Evolutionary conservation across 2,329 filamentous ascomycete species (phyloP), one percentile per base, ranked within the genome.

Genomic region (Thielaviopsis cerberus): DNA sequence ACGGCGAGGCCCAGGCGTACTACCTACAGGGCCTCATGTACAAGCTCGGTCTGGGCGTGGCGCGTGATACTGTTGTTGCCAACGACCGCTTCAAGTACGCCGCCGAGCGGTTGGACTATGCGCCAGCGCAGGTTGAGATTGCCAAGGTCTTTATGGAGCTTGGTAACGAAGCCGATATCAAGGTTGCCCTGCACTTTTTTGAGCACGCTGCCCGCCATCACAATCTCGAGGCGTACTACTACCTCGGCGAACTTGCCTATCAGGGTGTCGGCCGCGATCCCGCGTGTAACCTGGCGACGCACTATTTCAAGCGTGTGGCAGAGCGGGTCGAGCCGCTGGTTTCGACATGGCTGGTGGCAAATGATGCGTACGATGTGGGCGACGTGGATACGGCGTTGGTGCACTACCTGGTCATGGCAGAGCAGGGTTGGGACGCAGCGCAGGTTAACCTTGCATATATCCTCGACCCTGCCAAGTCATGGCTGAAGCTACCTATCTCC

Each of bases 371-470:
- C 65, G 83, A 88, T 58, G 75, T 79, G 20, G 88, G 88, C 4
- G 86, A 95, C 65, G 76, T 81, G 27, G 88, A 94, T 64, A 77
- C 84, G 25, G 90, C 90, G 1, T 77, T 95, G 54, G 76, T 95
- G 20, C 78, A 83, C 57, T 90, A 89, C 63, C 79, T 95, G 67
- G 84, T 92, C 76, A 88, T 88, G 0, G 90, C 90, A 1, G 90
- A 96, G 67, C 89, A 95, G 70, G 90, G 90, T 15, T 94, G 92
- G 63, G 90, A 96, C 67, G 81, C 79, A 62, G 88, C 85, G 0
- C 90, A 96, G 69, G 87, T 88, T 55, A 96, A 96, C 61, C 86
- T 94, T 1, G 90, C 88, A 5, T 92, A 83, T 67, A 76, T 96
- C 61, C 77, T 96, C 4, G 90, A 96, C 66, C 81, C 87, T 53